Conservation (phyloP, 768 basidiomycete species). For the Lentinus brumalis region DNA sequence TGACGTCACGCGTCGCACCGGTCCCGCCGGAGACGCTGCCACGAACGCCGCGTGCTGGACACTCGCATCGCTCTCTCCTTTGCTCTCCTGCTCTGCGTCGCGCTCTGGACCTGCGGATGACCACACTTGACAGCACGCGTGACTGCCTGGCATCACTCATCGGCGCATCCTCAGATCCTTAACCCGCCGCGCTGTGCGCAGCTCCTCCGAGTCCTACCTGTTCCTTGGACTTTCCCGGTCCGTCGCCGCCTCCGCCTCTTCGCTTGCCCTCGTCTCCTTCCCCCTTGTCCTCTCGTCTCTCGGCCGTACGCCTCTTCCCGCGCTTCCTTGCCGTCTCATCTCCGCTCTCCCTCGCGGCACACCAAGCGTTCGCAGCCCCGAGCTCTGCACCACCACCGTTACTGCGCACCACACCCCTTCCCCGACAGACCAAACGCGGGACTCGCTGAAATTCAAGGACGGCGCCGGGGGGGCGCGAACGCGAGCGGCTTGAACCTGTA, state of each 20-base stretch:
- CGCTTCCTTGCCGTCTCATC: constrained; percentile 21
- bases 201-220: constrained; percentile 5
- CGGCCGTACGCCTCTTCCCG: constrained; percentile 20
- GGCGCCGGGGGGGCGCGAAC: constrained; percentile 9
- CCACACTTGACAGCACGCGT: background rate
- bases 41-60: too few species aligned
- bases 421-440: constrained; percentile 23
- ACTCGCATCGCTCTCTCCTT: constrained; percentile 7
- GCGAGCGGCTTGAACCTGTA: constrained; percentile 20
- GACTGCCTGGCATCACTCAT: constrained; percentile 13
- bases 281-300: background rate
- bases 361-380: constrained; percentile 24
- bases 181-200: constrained; percentile 25
- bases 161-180: constrained; percentile 19
- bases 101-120: background rate
- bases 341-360: constrained; percentile 18
- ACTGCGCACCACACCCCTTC: constrained; percentile 22
- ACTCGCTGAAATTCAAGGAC: constrained; percentile 32
- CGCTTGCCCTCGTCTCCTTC: too few species aligned
- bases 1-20: too few species aligned
- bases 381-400: constrained; percentile 4
- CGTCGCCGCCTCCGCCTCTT: background rate
- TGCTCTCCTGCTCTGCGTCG: background rate
- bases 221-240: constrained; percentile 11
- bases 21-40: too few species aligned